These are phyloP conservation scores for Candida sp. DNA, from an alignment of 1,139 yeast genomes.

Conservation along the genomic window DNA sequence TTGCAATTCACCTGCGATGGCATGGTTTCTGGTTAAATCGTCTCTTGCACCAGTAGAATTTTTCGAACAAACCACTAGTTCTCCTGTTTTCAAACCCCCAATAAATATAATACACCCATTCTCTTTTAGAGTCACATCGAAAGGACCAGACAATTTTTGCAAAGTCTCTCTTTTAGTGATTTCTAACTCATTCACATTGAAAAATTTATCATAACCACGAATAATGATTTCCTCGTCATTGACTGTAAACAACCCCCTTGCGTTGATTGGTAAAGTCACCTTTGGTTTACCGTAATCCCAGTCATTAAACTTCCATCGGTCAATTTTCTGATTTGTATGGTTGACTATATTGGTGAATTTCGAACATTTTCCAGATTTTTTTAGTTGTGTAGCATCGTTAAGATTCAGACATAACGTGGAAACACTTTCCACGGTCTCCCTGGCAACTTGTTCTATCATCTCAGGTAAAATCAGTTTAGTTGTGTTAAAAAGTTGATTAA, in stretches of 20 bases:
- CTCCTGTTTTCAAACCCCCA: constrained; percentile 72
- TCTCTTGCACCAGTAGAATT: constrained; percentile 77
- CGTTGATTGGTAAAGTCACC: constrained; percentile 61
- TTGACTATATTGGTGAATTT: constrained; percentile 16
- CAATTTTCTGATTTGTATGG: constrained; percentile 16
- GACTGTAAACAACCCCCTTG: constrained; percentile 80
- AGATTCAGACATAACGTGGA: constrained; percentile 11
- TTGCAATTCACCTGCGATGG: constrained; percentile 64
- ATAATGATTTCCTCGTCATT: constrained; percentile 52
- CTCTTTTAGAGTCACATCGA: constrained; percentile 77
- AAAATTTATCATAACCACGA: constrained; percentile 94
- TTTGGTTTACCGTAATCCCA: constrained; percentile 67
- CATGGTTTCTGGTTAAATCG: constrained; percentile 62
- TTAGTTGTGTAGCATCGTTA: constrained; percentile 14
- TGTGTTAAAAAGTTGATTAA: neutral
- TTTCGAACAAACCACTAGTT: constrained; percentile 80
- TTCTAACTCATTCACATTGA: constrained; percentile 68
- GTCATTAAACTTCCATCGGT: constrained; percentile 81
- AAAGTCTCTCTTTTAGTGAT: constrained; percentile 51
- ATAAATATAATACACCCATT: constrained; percentile 92
- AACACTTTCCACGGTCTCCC: constrained; percentile 12
- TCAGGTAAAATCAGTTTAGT: neutral
- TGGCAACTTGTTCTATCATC: constrained; percentile 2
- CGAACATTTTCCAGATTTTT: constrained; percentile 20
- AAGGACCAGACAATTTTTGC: constrained; percentile 67